Base-by-base conservation (phyloP, 495 filamentous ascomycete species). In the Aspergillus nanangensis region DNA sequence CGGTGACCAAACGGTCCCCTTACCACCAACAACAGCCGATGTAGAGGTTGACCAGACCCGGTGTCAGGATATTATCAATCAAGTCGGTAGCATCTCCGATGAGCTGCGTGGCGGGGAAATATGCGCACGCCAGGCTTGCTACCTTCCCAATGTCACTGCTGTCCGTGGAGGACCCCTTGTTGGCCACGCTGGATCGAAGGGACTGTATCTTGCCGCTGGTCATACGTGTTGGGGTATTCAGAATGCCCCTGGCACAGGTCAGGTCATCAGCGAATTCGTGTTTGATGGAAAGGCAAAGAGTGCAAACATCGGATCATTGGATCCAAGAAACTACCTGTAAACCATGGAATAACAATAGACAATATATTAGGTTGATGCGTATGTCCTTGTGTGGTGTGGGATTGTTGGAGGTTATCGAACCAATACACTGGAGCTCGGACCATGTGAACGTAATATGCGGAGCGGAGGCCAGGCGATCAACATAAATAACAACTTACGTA, bases 151-250 rank as follows among this genome's bases (percentile, higher is more conserved):
- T 55, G 83, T 82, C 20, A 74, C 74, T 48, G 75, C 74, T 37
- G 72, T 78, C 1, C 78, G 80, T 25, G 78, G 79, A 22, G 84
- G 83, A 2, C 93, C 93, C 23, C 63, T 96, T 22, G 77, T 97
- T 24, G 93, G 89, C 1, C 67, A 78, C 50, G 88, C 90, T 18
- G 76, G 80, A 4, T 79, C 84, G 1, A 80, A 83, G 18, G 90
- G 94, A 0, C 56, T 96, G 27, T 81, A 90, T 60, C 68, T 98
- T 50, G 93, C 94, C 2, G 76, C 88, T 5, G 93, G 93, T 10
- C 93, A 98, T 68, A 95, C 89, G 3, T 97, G 93, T 65, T 97
- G 93, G 93, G 92, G 92, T 13, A 95, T 98, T 40, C 92, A 96
- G 65, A 98, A 98, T 74, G 90, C 82, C 3, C 90, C 91, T 4